phyloP scores from a whole-genome alignment of 2,329 filamentous ascomycete species.

The Arthrobotrys sinensis region DNA sequence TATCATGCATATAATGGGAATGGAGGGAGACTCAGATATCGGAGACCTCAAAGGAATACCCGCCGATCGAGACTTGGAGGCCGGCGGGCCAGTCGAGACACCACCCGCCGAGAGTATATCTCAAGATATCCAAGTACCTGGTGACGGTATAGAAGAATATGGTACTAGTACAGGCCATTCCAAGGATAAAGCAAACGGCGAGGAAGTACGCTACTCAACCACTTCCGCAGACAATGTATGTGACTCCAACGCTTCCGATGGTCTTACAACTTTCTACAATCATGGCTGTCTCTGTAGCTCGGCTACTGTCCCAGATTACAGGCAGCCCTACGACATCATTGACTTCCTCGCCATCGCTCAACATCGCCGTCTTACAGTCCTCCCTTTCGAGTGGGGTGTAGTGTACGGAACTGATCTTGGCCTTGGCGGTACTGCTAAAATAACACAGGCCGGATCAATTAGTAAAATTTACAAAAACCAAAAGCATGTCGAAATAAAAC shows the following conservation, averaged over 20 bases:
- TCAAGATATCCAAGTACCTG: too few species aligned
- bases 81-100: too few species aligned
- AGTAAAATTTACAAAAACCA: too few species aligned
- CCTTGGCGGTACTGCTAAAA: slow-evolving; percentile 13
- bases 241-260: neutral
- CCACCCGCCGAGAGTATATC: too few species aligned
- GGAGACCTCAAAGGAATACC: too few species aligned
- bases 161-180: too few species aligned
- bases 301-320: neutral
- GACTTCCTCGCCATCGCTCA: slow-evolving; percentile 17
- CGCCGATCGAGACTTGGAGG: too few species aligned
- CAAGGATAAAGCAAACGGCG: too few species aligned
- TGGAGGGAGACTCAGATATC: too few species aligned
- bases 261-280: neutral
- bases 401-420: neutral
- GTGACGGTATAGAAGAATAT: too few species aligned
- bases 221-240: neutral
- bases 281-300: neutral
- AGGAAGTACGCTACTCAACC: too few species aligned
- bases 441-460: neutral
- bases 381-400: neutral
- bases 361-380: neutral
- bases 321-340: neutral
- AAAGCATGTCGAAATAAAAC: neutral
- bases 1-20: too few species aligned